phyloP scores from a whole-genome alignment of 2,329 filamentous ascomycete genomes.

The Penicillium expansum region DNA sequence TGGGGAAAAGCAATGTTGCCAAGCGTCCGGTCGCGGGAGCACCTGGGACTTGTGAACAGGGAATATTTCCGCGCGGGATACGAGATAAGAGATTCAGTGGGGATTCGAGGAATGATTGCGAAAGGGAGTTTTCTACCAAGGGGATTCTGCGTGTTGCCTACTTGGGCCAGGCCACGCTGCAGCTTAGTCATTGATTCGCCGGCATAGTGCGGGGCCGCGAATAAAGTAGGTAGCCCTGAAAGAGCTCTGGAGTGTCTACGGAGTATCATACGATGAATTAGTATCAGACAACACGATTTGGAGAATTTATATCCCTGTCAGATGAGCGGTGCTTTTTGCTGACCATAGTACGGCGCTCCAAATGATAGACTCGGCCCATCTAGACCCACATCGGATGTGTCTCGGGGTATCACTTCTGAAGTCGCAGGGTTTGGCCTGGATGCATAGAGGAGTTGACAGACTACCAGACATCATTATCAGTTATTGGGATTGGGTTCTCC shows the following conservation, averaged over 20 bases:
- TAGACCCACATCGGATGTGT: slow-evolving; percentile 14
- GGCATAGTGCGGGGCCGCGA: neutral
- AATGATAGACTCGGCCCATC: neutral
- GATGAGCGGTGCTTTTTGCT: neutral
- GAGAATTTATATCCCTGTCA: neutral
- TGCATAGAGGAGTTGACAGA: slow-evolving; percentile 1
- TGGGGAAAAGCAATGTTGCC: slow-evolving; percentile 1
- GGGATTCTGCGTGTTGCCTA: slow-evolving; percentile 1
- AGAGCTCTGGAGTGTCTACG: neutral
- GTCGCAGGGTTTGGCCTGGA: neutral
- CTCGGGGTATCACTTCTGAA: neutral
- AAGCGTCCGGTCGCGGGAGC: neutral
- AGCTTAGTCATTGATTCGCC: slow-evolving; percentile 17
- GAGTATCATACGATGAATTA: neutral
- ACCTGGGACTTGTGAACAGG: neutral
- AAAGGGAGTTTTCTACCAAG: neutral
- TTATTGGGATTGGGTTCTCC: neutral
- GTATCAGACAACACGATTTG: neutral
- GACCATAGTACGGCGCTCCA: neutral
- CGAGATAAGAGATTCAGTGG: neutral
- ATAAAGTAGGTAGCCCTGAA: neutral
- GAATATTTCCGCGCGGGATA: neutral
- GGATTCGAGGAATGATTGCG: neutral
- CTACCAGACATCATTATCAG: neutral
- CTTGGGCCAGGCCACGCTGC: neutral